These are phyloP conservation scores for Pleurotus citrinopileatus DNA, from an alignment of 768 basidiomycete species.

Conservation along the genomic window DNA sequence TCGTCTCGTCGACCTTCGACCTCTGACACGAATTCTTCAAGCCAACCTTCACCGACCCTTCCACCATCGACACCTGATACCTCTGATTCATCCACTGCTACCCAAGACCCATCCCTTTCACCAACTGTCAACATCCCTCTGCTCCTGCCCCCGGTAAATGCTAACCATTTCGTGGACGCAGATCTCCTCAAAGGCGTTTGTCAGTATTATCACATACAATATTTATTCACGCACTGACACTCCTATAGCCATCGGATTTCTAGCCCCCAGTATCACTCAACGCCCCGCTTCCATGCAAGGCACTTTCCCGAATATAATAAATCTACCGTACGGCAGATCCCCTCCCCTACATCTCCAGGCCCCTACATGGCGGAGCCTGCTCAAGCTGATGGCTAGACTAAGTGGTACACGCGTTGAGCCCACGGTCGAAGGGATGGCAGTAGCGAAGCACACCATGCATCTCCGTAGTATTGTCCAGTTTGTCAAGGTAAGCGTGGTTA, in stretches of 20 bases:
- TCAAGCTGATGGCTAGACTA: constrained; percentile 73
- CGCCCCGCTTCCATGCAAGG: constrained; percentile 45
- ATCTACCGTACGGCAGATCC: constrained; percentile 65
- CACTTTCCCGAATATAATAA: constrained; percentile 70
- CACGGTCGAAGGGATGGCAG: constrained; percentile 61
- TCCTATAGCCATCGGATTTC: constrained; percentile 65
- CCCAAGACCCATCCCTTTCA: not conserved
- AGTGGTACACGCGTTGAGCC: constrained; percentile 71
- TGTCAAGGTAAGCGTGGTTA: constrained; percentile 51
- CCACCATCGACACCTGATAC: not conserved
- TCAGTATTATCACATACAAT: constrained; percentile 34
- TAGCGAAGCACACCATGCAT: constrained; percentile 51
- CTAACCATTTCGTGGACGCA: constrained; percentile 53
- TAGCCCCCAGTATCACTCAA: constrained; percentile 50
- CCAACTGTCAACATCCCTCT: constrained; percentile 11
- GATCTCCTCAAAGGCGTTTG: constrained; percentile 61
- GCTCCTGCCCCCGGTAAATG: constrained; percentile 21
- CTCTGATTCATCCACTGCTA: not conserved
- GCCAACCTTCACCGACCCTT: not conserved
- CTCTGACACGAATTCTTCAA: not conserved
- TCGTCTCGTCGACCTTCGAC: not conserved
- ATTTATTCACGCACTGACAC: constrained; percentile 5
- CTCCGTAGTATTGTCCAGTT: constrained; percentile 79
- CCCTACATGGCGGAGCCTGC: constrained; percentile 68
- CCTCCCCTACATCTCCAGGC: constrained; percentile 73